Base-by-base conservation (phyloP, 768 basidiomycete species). In the Trametes cingulata region DNA sequence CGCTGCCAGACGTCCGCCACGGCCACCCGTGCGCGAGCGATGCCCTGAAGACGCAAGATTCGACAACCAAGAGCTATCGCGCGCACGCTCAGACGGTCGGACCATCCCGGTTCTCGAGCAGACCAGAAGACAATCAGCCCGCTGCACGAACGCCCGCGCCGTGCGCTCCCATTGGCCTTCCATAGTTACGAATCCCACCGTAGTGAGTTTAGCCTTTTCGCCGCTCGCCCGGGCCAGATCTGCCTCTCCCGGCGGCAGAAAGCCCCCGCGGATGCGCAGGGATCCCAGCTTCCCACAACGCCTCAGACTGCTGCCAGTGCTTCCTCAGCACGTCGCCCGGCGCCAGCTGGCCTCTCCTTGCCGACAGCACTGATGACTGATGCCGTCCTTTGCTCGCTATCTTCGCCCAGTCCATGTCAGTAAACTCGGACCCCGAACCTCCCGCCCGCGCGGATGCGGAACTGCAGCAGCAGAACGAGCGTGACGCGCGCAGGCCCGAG, bases 141-240 rank as follows among this genome's bases (percentile, higher is more conserved):
- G 29, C 27, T 19, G 36, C 37, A 22, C 24, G 27, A 40, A 8
- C 33, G 22, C 40, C 24, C 33, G 36, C 42, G 35, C 42, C 43
- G 41, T 20, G 37, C 58, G 29, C 47, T 37, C 45, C 52, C 54
- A 60, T 56, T 60, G 53, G 55, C 47, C 37, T 29, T 12, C 22
- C 60, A 52, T 51, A 49, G 56, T 52, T 20, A 20, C 47, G 52
- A 20, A 25, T 60, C 65, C 63, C 61, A 63, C 56, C 48, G 36
- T 46, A 58, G 58, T 47, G 51, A 49, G 54, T 62, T 68, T 68
- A 66, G 61, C 55, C 67, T 68, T 68, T 64, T 43, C 37, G 17
- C 67, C 67, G 41, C 59, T 24, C 15, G 29, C n/a, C 29, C 45
- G 67, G 65, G 48, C 51, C 25, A 41, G 43, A 43, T 39, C 36